phyloP scores from a whole-genome alignment of 768 basidiomycete genomes.

The Rhodosporidiobolus sp. region DNA sequence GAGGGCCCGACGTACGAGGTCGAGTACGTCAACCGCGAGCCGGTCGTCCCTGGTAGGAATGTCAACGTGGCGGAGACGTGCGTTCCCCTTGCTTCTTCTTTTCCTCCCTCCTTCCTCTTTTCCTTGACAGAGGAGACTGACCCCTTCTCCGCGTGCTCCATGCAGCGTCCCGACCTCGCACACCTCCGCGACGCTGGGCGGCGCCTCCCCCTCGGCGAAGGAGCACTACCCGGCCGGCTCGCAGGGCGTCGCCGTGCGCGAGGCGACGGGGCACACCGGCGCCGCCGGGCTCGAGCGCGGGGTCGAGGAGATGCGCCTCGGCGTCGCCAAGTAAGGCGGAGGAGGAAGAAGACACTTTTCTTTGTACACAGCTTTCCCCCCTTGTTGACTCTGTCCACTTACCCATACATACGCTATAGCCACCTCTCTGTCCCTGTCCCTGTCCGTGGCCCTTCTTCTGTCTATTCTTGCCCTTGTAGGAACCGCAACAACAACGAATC shows the following conservation, averaged over 20 bases:
- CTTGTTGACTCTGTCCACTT: no score
- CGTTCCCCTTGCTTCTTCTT: neutral
- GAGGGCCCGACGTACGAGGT: conserved; percentile 18
- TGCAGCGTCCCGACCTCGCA: neutral
- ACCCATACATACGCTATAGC: neutral
- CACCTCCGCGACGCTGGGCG: neutral
- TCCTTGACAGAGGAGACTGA: neutral
- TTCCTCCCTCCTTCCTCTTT: neutral
- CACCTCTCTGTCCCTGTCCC: no score
- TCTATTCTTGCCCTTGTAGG: no score
- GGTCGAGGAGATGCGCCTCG: neutral
- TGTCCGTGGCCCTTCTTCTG: no score
- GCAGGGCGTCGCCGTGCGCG: neutral
- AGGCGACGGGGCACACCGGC: neutral
- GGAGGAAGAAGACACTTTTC: no score
- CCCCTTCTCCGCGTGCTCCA: neutral
- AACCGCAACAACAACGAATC: no score
- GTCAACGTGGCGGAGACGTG: neutral
- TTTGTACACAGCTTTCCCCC: no score
- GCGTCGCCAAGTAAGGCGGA: conserved; percentile 2
- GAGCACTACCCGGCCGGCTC: conserved; percentile 3
- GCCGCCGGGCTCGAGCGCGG: neutral
- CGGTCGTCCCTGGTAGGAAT: neutral
- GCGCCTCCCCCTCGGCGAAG: neutral
- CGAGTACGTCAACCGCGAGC: conserved; percentile 28